These are phyloP conservation scores for Aspergillus phoenicis DNA, from an alignment of 2,329 filamentous ascomycete genomes.

Conservation along the genomic window DNA sequence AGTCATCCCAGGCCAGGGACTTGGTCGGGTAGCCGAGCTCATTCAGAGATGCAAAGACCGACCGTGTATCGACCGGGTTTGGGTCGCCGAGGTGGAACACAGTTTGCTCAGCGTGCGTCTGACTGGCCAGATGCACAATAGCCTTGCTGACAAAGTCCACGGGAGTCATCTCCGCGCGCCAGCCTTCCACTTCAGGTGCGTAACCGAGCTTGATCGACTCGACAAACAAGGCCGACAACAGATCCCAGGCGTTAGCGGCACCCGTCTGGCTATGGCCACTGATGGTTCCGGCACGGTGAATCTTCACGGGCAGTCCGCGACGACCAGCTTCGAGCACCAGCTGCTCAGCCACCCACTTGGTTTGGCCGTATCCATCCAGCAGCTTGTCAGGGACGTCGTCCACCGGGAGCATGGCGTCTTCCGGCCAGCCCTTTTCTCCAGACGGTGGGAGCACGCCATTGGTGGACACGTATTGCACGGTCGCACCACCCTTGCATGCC, in stretches of 20 bases:
- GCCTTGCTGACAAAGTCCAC: conserved; percentile 79
- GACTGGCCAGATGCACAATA: conserved; percentile 69
- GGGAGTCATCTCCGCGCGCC: conserved; percentile 81
- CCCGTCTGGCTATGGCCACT: conserved; percentile 75
- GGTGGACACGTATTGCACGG: conserved; percentile 76
- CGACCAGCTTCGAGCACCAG: conserved; percentile 70
- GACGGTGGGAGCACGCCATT: conserved; percentile 77
- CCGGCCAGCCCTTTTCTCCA: conserved; percentile 66
- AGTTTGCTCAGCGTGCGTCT: conserved; percentile 62
- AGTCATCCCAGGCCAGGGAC: conserved; percentile 69
- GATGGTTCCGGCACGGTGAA: conserved; percentile 75
- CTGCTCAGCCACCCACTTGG: conserved; percentile 79
- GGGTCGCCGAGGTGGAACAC: conserved; percentile 77
- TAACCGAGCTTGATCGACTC: conserved; percentile 74
- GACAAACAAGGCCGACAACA: conserved; percentile 74
- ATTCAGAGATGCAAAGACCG: conserved; percentile 65
- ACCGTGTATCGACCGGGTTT: conserved; percentile 65
- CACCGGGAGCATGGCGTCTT: conserved; percentile 67
- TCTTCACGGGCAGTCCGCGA: conserved; percentile 69
- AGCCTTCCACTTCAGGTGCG: conserved; percentile 70
- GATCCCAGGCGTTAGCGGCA: conserved; percentile 75
- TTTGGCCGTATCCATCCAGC: conserved; percentile 74
- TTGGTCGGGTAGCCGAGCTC: conserved; percentile 72
- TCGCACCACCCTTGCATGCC: conserved; percentile 67
- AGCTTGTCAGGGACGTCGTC: conserved; percentile 70